A percentile compares a stretch with the other conserved stretches of the same genome.
phyloP scores from a whole-genome alignment of 441 rosid species.

The Pelargonium australe region DNA sequence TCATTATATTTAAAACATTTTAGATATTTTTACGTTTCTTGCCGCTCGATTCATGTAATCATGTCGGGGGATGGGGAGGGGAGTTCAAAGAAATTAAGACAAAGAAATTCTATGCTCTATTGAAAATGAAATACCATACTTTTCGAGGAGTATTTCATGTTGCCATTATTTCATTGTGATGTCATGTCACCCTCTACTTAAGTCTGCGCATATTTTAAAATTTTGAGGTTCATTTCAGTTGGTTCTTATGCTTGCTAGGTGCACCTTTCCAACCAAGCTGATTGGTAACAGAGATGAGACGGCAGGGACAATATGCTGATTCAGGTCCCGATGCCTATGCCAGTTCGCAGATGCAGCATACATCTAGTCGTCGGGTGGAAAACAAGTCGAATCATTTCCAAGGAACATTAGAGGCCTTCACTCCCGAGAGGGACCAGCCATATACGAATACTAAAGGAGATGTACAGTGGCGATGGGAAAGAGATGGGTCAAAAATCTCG shows the following conservation, averaged over 20 bases:
- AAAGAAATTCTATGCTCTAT: no score
- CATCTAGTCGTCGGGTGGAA: conserved; percentile 45
- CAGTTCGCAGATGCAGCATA: conserved; percentile 54
- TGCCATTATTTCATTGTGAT: background rate
- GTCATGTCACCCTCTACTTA: background rate
- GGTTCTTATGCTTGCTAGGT: conserved; percentile 14
- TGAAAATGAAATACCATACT: no score
- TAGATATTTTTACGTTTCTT: no score
- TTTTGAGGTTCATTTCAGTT: background rate
- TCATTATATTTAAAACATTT: no score
- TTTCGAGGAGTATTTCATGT: no score
- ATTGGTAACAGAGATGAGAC: conserved; percentile 40
- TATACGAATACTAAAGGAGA: conserved; percentile 41
- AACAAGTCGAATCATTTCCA: conserved; percentile 46
- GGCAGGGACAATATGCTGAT: conserved; percentile 56
- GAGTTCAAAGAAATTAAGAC: no score
- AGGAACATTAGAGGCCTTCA: conserved; percentile 81
- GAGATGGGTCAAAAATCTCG: conserved; percentile 57
- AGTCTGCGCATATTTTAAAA: background rate
- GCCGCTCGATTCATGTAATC: no score
- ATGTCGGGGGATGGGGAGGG: no score
- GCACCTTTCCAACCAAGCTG: conserved; percentile 9
- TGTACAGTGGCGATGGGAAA: conserved; percentile 70
- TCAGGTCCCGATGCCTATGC: conserved; percentile 49
- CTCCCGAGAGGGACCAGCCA: conserved; percentile 75